Evolutionary conservation across 768 basidiomycete species (phyloP).

Genomic region (Amanita fuliginea): DNA sequence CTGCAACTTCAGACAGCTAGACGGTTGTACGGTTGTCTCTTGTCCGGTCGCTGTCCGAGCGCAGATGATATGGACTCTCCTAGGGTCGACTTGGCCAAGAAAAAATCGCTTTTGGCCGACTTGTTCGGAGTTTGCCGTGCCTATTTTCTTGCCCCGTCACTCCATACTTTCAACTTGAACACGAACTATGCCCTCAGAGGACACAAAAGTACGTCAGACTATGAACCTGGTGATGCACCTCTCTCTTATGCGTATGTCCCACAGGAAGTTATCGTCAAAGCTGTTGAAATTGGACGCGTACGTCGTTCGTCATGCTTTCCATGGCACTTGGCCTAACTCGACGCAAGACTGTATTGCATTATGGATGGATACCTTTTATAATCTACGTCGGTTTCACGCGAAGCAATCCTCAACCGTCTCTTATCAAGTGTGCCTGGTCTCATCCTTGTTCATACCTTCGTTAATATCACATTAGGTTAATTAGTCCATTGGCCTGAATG

Average conservation of each 20-base stretch:
- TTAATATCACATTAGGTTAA: conserved; percentile 44
- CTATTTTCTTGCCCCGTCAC: conserved; percentile 12
- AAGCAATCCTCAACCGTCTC: conserved; percentile 87
- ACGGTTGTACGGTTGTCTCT: neutral
- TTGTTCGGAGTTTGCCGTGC: conserved; percentile 26
- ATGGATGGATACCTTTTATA: conserved; percentile 93
- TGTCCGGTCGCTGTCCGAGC: neutral
- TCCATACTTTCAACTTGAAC: conserved; percentile 14
- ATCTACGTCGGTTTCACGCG: conserved; percentile 92
- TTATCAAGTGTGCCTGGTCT: conserved; percentile 74
- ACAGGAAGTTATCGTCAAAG: conserved; percentile 76
- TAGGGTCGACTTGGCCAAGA: conserved; percentile 9
- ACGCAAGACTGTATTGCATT: conserved; percentile 76
- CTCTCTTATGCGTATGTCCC: neutral
- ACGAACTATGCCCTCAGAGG: conserved; percentile 72
- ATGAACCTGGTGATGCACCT: neutral
- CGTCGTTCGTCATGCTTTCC: conserved; percentile 16
- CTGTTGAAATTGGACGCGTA: conserved; percentile 75
- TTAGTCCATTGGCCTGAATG: conserved; percentile 81
- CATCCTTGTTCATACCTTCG: neutral
- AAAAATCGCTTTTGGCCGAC: conserved; percentile 18
- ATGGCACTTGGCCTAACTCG: neutral
- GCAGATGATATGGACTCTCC: neutral
- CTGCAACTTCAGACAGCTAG: neutral
- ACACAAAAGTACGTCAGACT: conserved; percentile 59